Evolutionary conservation across 2,329 filamentous ascomycete species (phyloP).

Genomic region (Sporothrix sp.): DNA sequence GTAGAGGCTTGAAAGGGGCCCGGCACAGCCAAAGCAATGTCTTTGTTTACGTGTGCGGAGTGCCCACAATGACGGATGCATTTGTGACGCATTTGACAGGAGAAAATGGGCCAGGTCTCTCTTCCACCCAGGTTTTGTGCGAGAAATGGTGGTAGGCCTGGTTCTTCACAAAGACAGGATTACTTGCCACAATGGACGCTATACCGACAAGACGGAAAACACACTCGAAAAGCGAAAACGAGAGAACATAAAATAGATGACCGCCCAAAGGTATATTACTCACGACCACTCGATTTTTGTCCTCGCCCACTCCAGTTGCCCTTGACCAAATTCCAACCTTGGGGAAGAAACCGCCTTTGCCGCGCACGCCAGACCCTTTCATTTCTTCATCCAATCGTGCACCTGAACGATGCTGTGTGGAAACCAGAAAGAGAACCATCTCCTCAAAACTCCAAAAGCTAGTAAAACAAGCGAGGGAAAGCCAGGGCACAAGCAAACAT

Average conservation of each 20-base stretch:
- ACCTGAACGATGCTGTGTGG: slow-evolving; percentile 11
- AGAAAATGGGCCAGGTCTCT: slow-evolving; percentile 20
- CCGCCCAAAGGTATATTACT: slow-evolving; percentile 4
- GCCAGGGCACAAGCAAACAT: background rate
- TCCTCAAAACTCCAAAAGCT: slow-evolving; percentile 18
- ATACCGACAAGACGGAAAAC: background rate
- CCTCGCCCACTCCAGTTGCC: background rate
- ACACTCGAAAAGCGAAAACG: background rate
- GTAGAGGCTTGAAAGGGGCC: background rate
- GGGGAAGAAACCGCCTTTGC: slow-evolving; percentile 3
- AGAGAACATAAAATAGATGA: background rate
- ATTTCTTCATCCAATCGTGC: slow-evolving; percentile 19
- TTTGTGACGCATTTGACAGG: slow-evolving; percentile 41
- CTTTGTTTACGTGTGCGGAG: slow-evolving; percentile 56
- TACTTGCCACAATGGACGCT: too few relatives aligned
- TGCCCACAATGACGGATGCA: slow-evolving; percentile 59
- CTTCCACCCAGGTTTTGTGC: slow-evolving; percentile 23
- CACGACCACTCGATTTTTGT: background rate
- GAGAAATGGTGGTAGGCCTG: slow-evolving; percentile 31
- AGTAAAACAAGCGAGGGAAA: slow-evolving; percentile 19
- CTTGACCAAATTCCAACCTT: background rate
- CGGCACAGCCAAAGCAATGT: background rate
- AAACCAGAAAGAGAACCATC: slow-evolving; percentile 9
- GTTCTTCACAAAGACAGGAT: too few relatives aligned
- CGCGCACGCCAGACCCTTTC: slow-evolving; percentile 10